Evolutionary conservation across 2,329 filamentous ascomycete species (phyloP).

Genomic region (Colletotrichum eremochloae): DNA sequence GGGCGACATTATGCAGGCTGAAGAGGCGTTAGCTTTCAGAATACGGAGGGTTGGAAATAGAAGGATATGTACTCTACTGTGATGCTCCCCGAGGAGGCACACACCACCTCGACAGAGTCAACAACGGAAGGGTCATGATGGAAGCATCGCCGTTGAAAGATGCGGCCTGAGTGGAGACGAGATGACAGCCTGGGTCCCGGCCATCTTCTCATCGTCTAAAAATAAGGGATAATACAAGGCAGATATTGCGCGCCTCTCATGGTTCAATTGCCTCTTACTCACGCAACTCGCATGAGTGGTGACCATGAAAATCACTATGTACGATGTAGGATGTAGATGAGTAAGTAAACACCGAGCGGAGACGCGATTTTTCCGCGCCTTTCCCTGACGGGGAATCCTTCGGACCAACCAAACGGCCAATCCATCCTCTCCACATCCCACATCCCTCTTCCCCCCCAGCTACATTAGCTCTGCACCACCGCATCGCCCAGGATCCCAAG

Average conservation of each 20-base stretch:
- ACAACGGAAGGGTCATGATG: constrained; percentile 43
- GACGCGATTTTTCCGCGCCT: constrained; percentile 25
- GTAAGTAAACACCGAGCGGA: neutral
- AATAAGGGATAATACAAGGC: neutral
- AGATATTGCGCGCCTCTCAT: neutral
- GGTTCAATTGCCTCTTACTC: constrained; percentile 3
- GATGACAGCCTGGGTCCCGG: constrained; percentile 30
- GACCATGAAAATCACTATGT: constrained; percentile 1
- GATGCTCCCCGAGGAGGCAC: constrained; percentile 64
- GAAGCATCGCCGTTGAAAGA: constrained; percentile 33
- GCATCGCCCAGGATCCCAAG: constrained; percentile 21
- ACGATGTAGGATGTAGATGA: constrained; percentile 20
- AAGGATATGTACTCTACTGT: constrained; percentile 62
- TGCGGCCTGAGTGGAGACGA: constrained; percentile 26
- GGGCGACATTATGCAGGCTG: constrained; percentile 64
- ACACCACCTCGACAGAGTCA: constrained; percentile 61
- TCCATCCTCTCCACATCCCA: constrained; percentile 1
- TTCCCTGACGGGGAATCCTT: neutral
- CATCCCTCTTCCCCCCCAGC: neutral
- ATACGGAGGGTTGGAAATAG: neutral
- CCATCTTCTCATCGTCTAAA: constrained; percentile 42
- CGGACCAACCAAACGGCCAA: constrained; percentile 23
- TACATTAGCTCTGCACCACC: neutral
- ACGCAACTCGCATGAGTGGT: neutral
- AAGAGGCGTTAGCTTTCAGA: constrained; percentile 42